Conservation (phyloP, 176 grass and related monocot genomes). For the Elaeis guineensis region DNA sequence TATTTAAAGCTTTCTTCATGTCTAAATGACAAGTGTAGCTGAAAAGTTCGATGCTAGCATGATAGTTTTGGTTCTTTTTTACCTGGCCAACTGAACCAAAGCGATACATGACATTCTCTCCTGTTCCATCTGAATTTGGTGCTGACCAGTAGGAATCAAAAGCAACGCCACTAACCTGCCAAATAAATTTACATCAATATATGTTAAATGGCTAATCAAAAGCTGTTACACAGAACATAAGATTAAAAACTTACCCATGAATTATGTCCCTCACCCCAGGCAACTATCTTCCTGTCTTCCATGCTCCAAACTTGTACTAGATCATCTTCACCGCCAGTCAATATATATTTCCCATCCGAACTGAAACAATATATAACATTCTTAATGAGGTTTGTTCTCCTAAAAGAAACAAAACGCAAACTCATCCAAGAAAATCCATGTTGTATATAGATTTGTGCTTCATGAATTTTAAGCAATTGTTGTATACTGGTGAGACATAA, state of each 20-base stretch:
- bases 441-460: too few species aligned
- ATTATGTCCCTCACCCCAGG: constrained; percentile 92
- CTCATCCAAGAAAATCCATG: too few species aligned
- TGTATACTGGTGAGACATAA: too few species aligned
- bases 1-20: too few species aligned
- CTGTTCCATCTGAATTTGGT: constrained; percentile 62
- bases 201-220: background rate
- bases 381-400: too few species aligned
- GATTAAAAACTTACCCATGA: constrained; percentile 65
- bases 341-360: constrained; percentile 78
- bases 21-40: too few species aligned
- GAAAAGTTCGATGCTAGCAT: too few species aligned
- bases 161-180: constrained; percentile 82
- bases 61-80: background rate
- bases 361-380: constrained; percentile 25
- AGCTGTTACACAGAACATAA: background rate
- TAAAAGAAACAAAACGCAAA: too few species aligned
- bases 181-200: constrained; percentile 20
- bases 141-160: constrained; percentile 90
- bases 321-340: constrained; percentile 92
- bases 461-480: too few species aligned
- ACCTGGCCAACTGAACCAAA: constrained; percentile 95
- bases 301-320: constrained; percentile 98
- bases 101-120: constrained; percentile 83
- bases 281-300: constrained; percentile 88